These are phyloP conservation scores for Pachysandra terminalis DNA, from an alignment of 164 flowering plant species.

Conservation along the genomic window DNA sequence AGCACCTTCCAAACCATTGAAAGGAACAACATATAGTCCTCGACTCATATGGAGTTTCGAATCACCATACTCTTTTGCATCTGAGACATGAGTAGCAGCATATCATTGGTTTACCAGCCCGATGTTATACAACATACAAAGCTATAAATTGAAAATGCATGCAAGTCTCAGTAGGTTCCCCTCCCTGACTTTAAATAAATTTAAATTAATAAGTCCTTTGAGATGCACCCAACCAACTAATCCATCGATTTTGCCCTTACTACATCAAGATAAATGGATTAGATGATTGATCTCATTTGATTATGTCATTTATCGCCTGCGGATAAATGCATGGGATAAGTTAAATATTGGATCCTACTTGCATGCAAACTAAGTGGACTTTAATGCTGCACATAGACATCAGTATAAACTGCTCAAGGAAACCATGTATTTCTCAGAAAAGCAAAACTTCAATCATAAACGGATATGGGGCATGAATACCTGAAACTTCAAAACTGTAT, in stretches of 20 bases:
- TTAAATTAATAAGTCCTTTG: too few relatives aligned
- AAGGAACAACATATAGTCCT: too few relatives aligned
- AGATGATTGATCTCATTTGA: not conserved
- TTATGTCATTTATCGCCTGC: not conserved
- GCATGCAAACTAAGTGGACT: not conserved
- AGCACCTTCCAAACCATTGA: too few relatives aligned
- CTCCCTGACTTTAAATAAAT: too few relatives aligned
- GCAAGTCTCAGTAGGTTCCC: too few relatives aligned
- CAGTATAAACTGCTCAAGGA: not conserved
- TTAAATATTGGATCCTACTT: not conserved
- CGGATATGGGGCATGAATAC: not conserved
- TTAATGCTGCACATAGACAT: not conserved
- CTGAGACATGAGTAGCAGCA: too few relatives aligned
- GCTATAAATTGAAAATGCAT: too few relatives aligned
- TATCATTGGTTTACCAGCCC: too few relatives aligned
- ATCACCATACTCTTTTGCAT: too few relatives aligned
- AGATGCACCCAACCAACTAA: too few relatives aligned
- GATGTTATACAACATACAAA: too few relatives aligned
- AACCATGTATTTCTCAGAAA: not conserved
- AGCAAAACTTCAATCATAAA: not conserved
- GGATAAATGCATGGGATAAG: not conserved
- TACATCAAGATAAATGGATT: not conserved
- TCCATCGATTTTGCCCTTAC: not conserved
- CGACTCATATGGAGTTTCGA: too few relatives aligned
- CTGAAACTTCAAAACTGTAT: conserved; percentile 6